Percentiles rank a stretch among this genome's conserved stretches.
phyloP scores from a whole-genome alignment of 2,329 filamentous ascomycete genomes.

The Chaetomiaceae sp. region DNA sequence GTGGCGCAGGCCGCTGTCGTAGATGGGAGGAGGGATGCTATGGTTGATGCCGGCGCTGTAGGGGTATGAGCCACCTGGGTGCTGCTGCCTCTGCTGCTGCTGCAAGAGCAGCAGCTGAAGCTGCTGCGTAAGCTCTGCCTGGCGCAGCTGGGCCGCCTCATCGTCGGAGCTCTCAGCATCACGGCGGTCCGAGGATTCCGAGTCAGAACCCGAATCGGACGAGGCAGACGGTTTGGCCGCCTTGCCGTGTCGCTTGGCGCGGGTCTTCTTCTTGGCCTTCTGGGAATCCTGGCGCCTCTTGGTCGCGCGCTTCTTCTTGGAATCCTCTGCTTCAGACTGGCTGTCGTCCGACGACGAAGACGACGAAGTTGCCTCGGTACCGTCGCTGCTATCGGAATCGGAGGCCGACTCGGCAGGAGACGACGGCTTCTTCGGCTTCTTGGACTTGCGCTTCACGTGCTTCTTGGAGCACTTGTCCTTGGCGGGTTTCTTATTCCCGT shows the following conservation, averaged over 20 bases:
- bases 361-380: constrained; percentile 20
- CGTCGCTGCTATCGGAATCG: constrained; percentile 16
- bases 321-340: constrained; percentile 19
- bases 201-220: constrained; percentile 22
- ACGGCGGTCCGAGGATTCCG: constrained; percentile 22
- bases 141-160: constrained; percentile 17
- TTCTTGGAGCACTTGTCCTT: constrained; percentile 26
- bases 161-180: constrained; percentile 18
- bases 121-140: constrained; percentile 25
- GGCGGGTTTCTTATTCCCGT: constrained; percentile 24
- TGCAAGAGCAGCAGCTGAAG: constrained; percentile 23
- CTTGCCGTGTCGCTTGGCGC: constrained; percentile 27
- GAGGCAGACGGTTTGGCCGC: constrained; percentile 15
- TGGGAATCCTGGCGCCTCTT: constrained; percentile 29
- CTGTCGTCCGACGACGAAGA: constrained; percentile 25
- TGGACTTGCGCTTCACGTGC: constrained; percentile 16
- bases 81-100: constrained; percentile 15
- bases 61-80: constrained; percentile 9
- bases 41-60: constrained; percentile 5
- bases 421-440: constrained; percentile 25
- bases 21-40: constrained; percentile 9
- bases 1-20: constrained; percentile 10
- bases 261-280: constrained; percentile 27
- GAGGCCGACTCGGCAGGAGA: constrained; percentile 11
- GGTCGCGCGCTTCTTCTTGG: constrained; percentile 25